Evolutionary conservation across 2,329 filamentous ascomycete species (phyloP).

Genomic region (Aspergillus sp.): DNA sequence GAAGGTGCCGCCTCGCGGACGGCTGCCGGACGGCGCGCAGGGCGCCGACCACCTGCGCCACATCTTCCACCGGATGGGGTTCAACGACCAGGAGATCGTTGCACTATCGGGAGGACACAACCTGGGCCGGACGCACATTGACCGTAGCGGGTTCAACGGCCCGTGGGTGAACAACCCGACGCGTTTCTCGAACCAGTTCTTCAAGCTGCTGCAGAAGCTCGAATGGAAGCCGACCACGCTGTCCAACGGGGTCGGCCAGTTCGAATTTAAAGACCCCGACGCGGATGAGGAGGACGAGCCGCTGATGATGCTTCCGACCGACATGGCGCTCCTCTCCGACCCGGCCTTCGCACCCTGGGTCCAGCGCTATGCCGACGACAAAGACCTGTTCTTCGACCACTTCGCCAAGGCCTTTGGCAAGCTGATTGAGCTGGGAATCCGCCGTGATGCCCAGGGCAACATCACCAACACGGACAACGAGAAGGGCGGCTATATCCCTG

Average conservation of each 20-base stretch:
- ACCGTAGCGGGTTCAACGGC: constrained; percentile 49
- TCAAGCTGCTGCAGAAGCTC: constrained; percentile 42
- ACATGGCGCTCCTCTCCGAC: constrained; percentile 50
- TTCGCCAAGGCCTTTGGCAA: constrained; percentile 52
- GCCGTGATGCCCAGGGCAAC: constrained; percentile 43
- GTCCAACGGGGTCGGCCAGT: constrained; percentile 47
- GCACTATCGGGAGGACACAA: constrained; percentile 49
- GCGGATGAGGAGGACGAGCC: constrained; percentile 40
- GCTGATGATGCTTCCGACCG: constrained; percentile 59
- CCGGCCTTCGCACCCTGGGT: constrained; percentile 47
- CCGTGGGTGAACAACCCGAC: constrained; percentile 54
- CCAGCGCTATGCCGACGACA: constrained; percentile 50
- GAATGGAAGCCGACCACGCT: constrained; percentile 49
- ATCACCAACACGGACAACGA: constrained; percentile 50
- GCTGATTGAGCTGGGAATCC: constrained; percentile 52
- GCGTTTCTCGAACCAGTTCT: constrained; percentile 50
- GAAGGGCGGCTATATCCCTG: constrained; percentile 47
- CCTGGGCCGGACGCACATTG: constrained; percentile 46
- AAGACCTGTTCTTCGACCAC: constrained; percentile 53
- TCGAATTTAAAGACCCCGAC: constrained; percentile 51
- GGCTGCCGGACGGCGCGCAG: constrained; percentile 46
- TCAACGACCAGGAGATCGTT: constrained; percentile 52
- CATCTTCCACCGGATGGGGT: constrained; percentile 53
- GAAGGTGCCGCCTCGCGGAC: constrained; percentile 49
- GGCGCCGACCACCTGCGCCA: constrained; percentile 47